Evolutionary conservation across 345 rosid genomes (phyloP).

Genomic region (Moringa oleifera): DNA sequence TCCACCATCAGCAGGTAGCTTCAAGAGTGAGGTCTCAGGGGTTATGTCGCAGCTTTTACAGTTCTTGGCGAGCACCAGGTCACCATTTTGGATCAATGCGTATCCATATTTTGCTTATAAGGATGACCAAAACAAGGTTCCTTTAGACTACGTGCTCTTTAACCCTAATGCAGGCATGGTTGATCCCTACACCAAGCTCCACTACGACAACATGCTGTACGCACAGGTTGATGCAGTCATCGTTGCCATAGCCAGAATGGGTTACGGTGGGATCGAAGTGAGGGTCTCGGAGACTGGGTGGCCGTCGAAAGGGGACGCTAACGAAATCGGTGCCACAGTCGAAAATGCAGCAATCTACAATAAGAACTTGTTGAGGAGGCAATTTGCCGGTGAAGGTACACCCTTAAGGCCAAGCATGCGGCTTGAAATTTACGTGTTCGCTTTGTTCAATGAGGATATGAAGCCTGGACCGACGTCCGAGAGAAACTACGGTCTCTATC

Average conservation of each 20-base stretch:
- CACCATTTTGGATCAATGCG: slow-evolving; percentile 94
- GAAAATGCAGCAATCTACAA: slow-evolving; percentile 73
- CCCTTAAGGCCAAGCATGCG: slow-evolving; percentile 61
- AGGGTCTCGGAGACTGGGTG: slow-evolving; percentile 91
- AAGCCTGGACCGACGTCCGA: slow-evolving; percentile 94
- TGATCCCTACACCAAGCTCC: slow-evolving; percentile 67
- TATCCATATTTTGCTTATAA: slow-evolving; percentile 97
- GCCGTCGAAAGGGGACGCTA: slow-evolving; percentile 85
- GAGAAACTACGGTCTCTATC: slow-evolving; percentile 84
- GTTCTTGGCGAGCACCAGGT: slow-evolving; percentile 46
- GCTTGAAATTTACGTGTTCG: slow-evolving; percentile 79
- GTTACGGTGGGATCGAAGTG: slow-evolving; percentile 62
- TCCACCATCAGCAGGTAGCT: slow-evolving; percentile 87
- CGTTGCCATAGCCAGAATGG: slow-evolving; percentile 69
- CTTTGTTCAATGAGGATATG: slow-evolving; percentile 84
- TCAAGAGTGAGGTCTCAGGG: slow-evolving; percentile 44
- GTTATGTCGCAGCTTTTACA: slow-evolving; percentile 58
- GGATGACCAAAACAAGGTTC: slow-evolving; percentile 44
- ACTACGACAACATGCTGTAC: slow-evolving; percentile 89
- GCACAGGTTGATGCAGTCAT: slow-evolving; percentile 86
- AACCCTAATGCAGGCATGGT: slow-evolving; percentile 84
- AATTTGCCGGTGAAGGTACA: slow-evolving; percentile 69
- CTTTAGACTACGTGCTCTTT: slow-evolving; percentile 75
- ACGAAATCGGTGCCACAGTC: slow-evolving; percentile 67
- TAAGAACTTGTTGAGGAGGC: slow-evolving; percentile 63